A percentile compares a stretch with the other conserved stretches of the same genome.
These are phyloP conservation scores for Leishmania tarentolae DNA, from an alignment of 208 protist species.

Conservation along the genomic window DNA sequence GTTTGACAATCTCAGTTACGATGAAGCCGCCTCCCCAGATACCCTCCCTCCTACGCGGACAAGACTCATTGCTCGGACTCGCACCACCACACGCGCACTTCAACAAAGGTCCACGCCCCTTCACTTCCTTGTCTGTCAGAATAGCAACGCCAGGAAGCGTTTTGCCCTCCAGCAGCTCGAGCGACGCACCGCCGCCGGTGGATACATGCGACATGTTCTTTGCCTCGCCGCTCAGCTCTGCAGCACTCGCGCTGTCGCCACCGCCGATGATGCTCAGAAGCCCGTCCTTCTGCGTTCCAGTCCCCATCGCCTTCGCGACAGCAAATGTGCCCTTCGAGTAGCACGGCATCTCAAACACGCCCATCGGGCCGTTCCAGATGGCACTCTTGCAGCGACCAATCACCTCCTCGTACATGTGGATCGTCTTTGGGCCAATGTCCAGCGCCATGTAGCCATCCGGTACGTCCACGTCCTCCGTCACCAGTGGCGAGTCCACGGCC, in stretches of 20 bases:
- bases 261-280: conserved; percentile 94
- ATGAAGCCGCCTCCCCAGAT: conserved; percentile 4
- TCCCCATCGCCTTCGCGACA: conserved; percentile 82
- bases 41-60: not conserved
- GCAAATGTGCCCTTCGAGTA: conserved; percentile 95
- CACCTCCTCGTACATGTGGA: conserved; percentile 75
- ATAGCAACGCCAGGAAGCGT: conserved; percentile 91
- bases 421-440: conserved; percentile 95
- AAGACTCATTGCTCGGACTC: conserved; percentile 4
- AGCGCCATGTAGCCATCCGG: conserved; percentile 94
- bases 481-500: conserved; percentile 61
- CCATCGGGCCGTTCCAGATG: conserved; percentile 98
- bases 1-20: conserved; percentile 21
- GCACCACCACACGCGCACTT: conserved; percentile 2
- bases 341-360: conserved; percentile 98
- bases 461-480: conserved; percentile 75
- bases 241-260: conserved; percentile 97
- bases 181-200: conserved; percentile 99
- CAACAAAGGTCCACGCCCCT: not conserved
- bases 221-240: conserved; percentile 87
- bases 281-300: conserved; percentile 63
- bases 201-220: conserved; percentile 97
- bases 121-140: conserved; percentile 64
- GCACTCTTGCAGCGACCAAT: conserved; percentile 91
- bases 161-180: conserved; percentile 99